Conservation (phyloP, 1,284 basidiomycete species). For the Microstroma glucosiphilum region DNA sequence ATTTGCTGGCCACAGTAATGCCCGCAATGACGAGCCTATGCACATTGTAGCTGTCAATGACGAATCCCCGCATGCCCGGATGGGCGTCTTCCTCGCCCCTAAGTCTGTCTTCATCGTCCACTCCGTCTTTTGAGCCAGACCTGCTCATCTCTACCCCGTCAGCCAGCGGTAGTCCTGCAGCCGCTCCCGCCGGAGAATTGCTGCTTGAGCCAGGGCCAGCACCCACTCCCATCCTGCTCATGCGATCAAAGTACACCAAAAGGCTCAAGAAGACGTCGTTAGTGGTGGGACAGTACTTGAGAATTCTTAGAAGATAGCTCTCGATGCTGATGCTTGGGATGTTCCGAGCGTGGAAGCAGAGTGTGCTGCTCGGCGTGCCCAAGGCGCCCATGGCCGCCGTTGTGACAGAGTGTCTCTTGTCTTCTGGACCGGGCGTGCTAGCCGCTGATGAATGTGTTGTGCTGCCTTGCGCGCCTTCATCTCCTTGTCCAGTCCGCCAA, state of each 20-base stretch:
- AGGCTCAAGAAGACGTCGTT: conserved; percentile 94
- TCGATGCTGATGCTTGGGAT: conserved; percentile 91
- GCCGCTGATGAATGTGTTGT: background rate
- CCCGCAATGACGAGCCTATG: conserved; percentile 94
- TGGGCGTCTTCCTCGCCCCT: conserved; percentile 5
- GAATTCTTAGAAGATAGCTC: conserved; percentile 84
- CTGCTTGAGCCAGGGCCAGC: conserved; percentile 29
- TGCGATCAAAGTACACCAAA: conserved; percentile 91
- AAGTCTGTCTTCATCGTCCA: background rate
- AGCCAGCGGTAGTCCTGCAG: conserved; percentile 27
- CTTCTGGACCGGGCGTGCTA: background rate
- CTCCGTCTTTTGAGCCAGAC: background rate
- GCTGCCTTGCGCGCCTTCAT: background rate
- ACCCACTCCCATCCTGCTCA: conserved; percentile 60
- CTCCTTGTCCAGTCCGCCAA: conserved; percentile 17
- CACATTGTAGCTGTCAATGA: conserved; percentile 95
- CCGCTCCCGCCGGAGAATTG: conserved; percentile 26
- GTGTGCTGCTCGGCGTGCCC: conserved; percentile 69
- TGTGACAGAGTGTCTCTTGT: conserved; percentile 52
- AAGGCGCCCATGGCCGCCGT: conserved; percentile 74
- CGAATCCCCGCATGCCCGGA: conserved; percentile 61
- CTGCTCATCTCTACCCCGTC: background rate
- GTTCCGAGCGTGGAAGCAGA: conserved; percentile 92
- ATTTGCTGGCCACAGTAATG: conserved; percentile 95
- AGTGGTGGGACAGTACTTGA: conserved; percentile 96